Evolutionary conservation across 2,329 filamentous ascomycete genomes (phyloP), one percentile per base, ranked within the genome.

Genomic region (Ascochyta lentis): DNA sequence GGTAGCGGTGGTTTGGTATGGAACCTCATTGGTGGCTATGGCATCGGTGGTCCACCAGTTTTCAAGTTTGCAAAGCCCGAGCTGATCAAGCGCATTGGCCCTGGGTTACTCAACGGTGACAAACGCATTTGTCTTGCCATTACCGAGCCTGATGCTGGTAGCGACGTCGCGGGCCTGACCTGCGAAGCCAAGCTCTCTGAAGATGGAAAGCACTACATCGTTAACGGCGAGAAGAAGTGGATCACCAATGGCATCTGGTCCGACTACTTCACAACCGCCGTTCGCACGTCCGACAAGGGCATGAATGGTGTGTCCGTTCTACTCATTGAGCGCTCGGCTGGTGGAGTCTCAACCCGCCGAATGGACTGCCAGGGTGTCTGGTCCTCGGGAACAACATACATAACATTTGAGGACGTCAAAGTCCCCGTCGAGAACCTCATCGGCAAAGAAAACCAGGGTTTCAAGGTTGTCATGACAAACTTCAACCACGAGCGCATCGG

Each of bases 161-260:
- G 88, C 64, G 95, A 99, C 74, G 95, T 99, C 9, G 95, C 95
- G 56, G 98, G 96, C 79, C 76, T 99, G 65, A 95, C 89, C 13
- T 98, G 94, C 77, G 93, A 98, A 82, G 95, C 95, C 24, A 96
- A 96, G 83, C 84, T 98, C 54, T 91, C 86, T 61, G 90, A 95
- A 67, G 95, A 99, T 70, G 95, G 95, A 72, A 98, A 98, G 83
- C 92, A 98, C 81, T 99, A 96, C 79, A 98, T 98, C 66, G 95
- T 99, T 79, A 99, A 98, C 73, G 95, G 95, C 51, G 94, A 97
- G 86, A 98, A 99, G 89, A 99, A 99, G 81, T 98, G 95, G 94
- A 98, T 98, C 78, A 98, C 94, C 70, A 99, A 99, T 79, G 95
- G 95, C 71, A 86, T 97, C 71, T 97, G 92, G 92, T 86, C 84